Base-by-base conservation (phyloP, 2,329 filamentous ascomycete genomes). In the Aotearoamyces nothofagi region DNA sequence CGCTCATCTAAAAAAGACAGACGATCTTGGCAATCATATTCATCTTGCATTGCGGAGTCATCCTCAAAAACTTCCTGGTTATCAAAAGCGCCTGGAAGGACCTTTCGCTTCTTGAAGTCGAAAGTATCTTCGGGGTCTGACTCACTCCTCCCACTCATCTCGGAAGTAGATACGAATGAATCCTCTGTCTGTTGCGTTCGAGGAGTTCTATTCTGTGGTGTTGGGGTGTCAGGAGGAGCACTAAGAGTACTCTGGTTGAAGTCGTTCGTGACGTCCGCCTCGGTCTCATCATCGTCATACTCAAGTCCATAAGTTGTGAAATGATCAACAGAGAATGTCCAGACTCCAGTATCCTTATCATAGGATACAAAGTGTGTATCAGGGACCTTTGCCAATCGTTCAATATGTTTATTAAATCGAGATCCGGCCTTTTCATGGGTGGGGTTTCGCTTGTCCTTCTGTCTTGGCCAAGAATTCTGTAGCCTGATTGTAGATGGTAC, bases 221-320 rank as follows among this genome's bases (percentile, higher is more conserved):
- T 68, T 46, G 58, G 62, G 22, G 41, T 47, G 31, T 46, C 42
- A 6, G 43, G 42, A 39, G 53, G 58, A 41, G 53, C 56, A 52
- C 56, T 62, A 31, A 63, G 49, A 36, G 56, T 57, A 52, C 60
- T 66, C 45, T 61, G 56, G 33, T 55, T 55, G 36, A 57, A 57
- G 45, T 57, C 51, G 47, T 55, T 42, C 17, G 47, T 47, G 34
- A 42, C 45, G 17, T 60, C 55, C 36, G 63, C 60, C 42, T 70
- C 70, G 5, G 61, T 61, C 26, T 76, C 77, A 24, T 84, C 64
- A 16, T 64, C 58, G 16, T 38, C 37, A 10, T 81, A 82, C 38
- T 87, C 78, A 30, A 96, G 64, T 22, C 80, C 86, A 48, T 98
- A 98, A 1, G 84, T 93, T 1, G 87, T 96, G 52, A 92, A 98